Conservation (phyloP, 495 filamentous ascomycete genomes). For the Penicillium psychrofluorescens region DNA sequence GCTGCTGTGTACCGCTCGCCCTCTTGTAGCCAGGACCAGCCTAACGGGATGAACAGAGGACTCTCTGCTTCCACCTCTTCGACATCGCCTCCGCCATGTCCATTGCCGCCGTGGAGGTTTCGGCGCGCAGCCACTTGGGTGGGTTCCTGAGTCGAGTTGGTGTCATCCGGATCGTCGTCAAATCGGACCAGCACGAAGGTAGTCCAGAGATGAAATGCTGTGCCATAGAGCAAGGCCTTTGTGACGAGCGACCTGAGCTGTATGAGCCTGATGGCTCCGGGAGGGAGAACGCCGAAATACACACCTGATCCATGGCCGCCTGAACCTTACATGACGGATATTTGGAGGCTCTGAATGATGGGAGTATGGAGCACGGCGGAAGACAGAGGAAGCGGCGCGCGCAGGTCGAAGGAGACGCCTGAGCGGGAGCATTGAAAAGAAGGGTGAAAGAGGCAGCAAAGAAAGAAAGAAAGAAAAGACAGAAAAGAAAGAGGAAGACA, state of each 20-base stretch:
- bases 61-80: conserved; percentile 29
- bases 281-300: not conserved
- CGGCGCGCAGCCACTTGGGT: not conserved
- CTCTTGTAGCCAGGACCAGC: conserved; percentile 42
- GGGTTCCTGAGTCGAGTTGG: conserved; percentile 5
- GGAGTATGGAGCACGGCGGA: conserved; percentile 9
- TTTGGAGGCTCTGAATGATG: conserved; percentile 7
- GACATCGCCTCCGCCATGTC: not conserved
- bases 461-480: not conserved
- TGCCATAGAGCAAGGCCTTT: conserved; percentile 26
- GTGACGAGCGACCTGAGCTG: conserved; percentile 20
- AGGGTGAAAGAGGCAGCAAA: no score
- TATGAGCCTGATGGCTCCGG: conserved; percentile 1
- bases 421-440: conserved; percentile 31
- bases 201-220: conserved; percentile 33
- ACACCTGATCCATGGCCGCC: conserved; percentile 34
- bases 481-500: not conserved
- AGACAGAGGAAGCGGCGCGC: conserved; percentile 13
- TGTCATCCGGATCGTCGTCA: conserved; percentile 23
- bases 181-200: conserved; percentile 33
- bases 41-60: conserved; percentile 57
- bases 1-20: conserved; percentile 47
- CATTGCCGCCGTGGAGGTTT: not conserved
- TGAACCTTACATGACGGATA: conserved; percentile 31
- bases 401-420: conserved; percentile 24